Conservation (phyloP, 306 rosid species). For the Castanea sativa region DNA sequence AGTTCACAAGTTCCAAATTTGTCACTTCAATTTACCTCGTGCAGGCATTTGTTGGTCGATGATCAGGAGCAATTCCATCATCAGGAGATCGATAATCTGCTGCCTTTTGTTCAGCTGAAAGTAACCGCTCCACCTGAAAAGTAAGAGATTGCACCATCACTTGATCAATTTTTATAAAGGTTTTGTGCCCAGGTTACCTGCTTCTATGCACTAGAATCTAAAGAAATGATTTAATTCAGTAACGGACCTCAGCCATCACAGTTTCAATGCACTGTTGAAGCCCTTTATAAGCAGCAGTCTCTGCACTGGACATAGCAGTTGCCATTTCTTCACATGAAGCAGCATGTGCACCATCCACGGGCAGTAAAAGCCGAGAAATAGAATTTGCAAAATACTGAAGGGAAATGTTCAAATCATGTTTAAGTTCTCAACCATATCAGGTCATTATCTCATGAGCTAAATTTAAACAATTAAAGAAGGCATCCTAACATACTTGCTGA, state of each 20-base stretch:
- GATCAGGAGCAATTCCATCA: constrained; percentile 94
- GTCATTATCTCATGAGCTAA: constrained; percentile 10
- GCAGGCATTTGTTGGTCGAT: constrained; percentile 94
- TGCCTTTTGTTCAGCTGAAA: constrained; percentile 95
- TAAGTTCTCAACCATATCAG: constrained; percentile 12
- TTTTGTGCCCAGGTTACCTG: constrained; percentile 7
- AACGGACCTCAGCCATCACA: constrained; percentile 98
- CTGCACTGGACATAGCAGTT: constrained; percentile 97
- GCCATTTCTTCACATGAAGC: constrained; percentile 99
- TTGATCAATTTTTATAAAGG: neutral
- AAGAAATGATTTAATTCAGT: neutral
- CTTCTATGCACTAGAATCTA: constrained; percentile 2
- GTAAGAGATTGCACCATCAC: constrained; percentile 14
- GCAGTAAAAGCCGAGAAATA: constrained; percentile 94
- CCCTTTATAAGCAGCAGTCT: constrained; percentile 98
- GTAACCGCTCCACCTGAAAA: constrained; percentile 88
- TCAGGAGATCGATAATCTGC: constrained; percentile 89
- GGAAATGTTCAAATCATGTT: constrained; percentile 27
- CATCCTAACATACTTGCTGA: constrained; percentile 74
- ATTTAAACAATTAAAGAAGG: constrained; percentile 15
- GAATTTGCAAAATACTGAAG: constrained; percentile 88
- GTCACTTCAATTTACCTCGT: constrained; percentile 55
- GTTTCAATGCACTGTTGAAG: constrained; percentile 93
- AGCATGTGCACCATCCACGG: constrained; percentile 99
- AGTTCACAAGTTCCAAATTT: constrained; percentile 11